Conservation (phyloP, 2,329 filamentous ascomycete species). For the Colletotrichum tamarilloi region DNA sequence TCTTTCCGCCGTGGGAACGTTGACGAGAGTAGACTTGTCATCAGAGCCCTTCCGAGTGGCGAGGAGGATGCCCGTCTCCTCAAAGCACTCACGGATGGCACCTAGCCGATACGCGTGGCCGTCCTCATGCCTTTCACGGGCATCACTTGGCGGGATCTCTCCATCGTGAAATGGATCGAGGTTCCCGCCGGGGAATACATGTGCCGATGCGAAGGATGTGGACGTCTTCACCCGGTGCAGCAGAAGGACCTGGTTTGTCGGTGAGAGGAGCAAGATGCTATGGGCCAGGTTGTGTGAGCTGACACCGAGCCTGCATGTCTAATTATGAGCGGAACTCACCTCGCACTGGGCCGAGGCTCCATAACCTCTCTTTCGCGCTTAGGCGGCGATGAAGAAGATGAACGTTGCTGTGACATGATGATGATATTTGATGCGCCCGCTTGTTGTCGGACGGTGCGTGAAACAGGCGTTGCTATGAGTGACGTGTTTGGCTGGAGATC, state of each 20-base stretch:
- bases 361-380: constrained; percentile 42
- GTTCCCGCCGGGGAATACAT: constrained; percentile 95
- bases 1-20: constrained; percentile 68
- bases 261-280: constrained; percentile 82
- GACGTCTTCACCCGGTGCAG: constrained; percentile 88
- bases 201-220: constrained; percentile 86
- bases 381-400: constrained; percentile 27
- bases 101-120: constrained; percentile 80
- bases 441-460: not conserved
- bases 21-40: constrained; percentile 65
- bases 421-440: not conserved
- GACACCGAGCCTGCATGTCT: not conserved
- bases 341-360: constrained; percentile 73
- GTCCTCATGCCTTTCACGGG: constrained; percentile 74
- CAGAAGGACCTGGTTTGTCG: constrained; percentile 86
- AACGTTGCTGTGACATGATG: constrained; percentile 29
- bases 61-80: constrained; percentile 91
- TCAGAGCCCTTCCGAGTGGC: constrained; percentile 56
- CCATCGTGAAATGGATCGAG: constrained; percentile 84
- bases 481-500: constrained; percentile 11
- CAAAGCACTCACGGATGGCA: constrained; percentile 91
- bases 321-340: constrained; percentile 51
- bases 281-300: constrained; percentile 23
- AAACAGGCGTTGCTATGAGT: not conserved
- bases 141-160: constrained; percentile 54